These are phyloP conservation scores for Eucalyptus marginata DNA, from an alignment of 345 rosid species.

Conservation along the genomic window DNA sequence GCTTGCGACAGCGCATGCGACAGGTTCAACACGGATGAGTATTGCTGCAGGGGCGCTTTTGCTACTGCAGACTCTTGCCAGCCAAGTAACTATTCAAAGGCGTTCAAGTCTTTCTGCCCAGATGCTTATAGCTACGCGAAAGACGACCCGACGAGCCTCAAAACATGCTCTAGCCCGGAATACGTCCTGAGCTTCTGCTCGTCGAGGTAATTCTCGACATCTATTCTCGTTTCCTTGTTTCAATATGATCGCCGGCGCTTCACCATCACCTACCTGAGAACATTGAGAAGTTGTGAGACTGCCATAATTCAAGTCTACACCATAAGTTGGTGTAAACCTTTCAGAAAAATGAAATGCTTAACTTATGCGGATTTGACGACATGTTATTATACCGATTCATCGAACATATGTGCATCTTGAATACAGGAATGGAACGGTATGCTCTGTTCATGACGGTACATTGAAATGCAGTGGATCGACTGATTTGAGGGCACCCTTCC, in stretches of 20 bases:
- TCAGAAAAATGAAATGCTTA: not conserved
- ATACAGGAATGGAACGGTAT: conserved; percentile 21
- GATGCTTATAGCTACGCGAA: conserved; percentile 51
- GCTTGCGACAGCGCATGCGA: conserved; percentile 58
- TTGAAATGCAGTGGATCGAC: conserved; percentile 11
- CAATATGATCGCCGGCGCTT: not conserved
- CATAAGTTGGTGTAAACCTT: not conserved
- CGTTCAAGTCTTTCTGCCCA: conserved; percentile 50
- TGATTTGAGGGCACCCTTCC: not conserved
- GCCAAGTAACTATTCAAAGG: conserved; percentile 41
- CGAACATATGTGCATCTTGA: not conserved
- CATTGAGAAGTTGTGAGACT: not conserved
- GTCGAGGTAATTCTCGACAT: conserved; percentile 16
- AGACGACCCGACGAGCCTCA: conserved; percentile 32
- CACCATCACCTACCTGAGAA: not conserved
- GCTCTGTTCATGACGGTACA: conserved; percentile 16
- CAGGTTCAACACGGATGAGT: conserved; percentile 33
- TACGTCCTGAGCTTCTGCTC: conserved; percentile 45
- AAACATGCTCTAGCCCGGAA: conserved; percentile 35
- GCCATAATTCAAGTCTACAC: not conserved
- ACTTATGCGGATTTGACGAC: too few relatives aligned
- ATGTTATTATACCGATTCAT: not conserved
- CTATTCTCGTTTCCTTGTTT: not conserved
- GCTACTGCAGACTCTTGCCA: conserved; percentile 17
- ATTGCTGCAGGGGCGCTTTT: conserved; percentile 44